Percentiles rank a stretch among this genome's conserved stretches.
These are phyloP conservation scores for Setaria viridis DNA, from an alignment of 202 grass and related monocot species.

Conservation along the genomic window DNA sequence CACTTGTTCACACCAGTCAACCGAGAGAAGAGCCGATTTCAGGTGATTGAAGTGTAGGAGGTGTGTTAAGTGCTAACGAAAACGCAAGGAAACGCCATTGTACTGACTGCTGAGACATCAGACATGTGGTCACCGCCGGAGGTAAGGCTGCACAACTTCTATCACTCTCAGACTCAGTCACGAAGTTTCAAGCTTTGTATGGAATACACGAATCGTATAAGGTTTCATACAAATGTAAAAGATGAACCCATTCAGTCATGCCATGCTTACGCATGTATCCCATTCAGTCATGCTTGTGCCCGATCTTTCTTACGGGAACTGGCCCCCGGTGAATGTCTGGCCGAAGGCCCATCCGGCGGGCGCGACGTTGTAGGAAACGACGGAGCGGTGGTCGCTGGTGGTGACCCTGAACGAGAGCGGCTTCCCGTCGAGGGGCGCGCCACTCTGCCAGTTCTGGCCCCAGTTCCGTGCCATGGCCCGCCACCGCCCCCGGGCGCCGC, in stretches of 20 bases:
- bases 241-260: background rate
- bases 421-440: constrained; percentile 59
- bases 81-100: too few species aligned
- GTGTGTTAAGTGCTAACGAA: too few species aligned
- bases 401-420: constrained; percentile 74
- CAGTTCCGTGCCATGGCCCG: constrained; percentile 75
- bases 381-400: constrained; percentile 54
- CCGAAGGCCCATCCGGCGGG: constrained; percentile 76
- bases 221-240: too few species aligned
- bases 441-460: constrained; percentile 96
- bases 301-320: constrained; percentile 56
- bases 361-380: constrained; percentile 67
- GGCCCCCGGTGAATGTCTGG: constrained; percentile 75
- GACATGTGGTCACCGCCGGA: too few species aligned
- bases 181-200: too few species aligned
- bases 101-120: too few species aligned
- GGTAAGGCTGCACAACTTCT: too few species aligned
- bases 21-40: background rate
- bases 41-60: too few species aligned
- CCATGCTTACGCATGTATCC: background rate
- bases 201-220: background rate
- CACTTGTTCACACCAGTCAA: too few species aligned
- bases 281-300: background rate
- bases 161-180: too few species aligned
- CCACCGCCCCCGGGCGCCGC: constrained; percentile 54